A percentile compares a stretch with the other conserved stretches of the same genome.
These are phyloP conservation scores for Sugiyamaella japonica DNA, from an alignment of 1,139 yeast genomes.

Conservation along the genomic window DNA sequence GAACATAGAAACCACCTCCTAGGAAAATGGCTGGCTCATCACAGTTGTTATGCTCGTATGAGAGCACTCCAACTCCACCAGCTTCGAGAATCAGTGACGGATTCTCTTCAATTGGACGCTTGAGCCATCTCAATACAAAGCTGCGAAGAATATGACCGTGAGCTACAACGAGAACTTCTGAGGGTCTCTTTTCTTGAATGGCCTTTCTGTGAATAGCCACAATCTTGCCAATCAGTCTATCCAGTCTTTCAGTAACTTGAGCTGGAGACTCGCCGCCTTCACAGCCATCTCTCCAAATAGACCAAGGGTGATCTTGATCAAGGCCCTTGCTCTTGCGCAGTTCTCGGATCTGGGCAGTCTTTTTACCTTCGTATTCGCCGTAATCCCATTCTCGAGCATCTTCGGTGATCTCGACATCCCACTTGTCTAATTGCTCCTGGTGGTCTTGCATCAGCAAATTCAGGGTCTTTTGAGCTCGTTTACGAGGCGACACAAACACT, in stretches of 20 bases:
- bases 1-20: constrained; percentile 55
- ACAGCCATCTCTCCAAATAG: constrained; percentile 90
- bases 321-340: constrained; percentile 64
- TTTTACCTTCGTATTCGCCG: constrained; percentile 89
- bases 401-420: constrained; percentile 45
- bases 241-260: constrained; percentile 69
- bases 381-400: constrained; percentile 91
- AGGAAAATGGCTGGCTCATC: constrained; percentile 83
- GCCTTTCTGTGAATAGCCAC: constrained; percentile 63
- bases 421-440: constrained; percentile 42
- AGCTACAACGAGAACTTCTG: constrained; percentile 81
- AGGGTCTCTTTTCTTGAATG: constrained; percentile 51
- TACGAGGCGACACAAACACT: constrained; percentile 76
- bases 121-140: constrained; percentile 86
- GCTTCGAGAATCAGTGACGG: constrained; percentile 88
- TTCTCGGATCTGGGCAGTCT: constrained; percentile 63
- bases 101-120: constrained; percentile 55
- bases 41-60: constrained; percentile 81
- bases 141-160: constrained; percentile 93
- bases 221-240: constrained; percentile 63
- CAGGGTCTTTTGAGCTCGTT: constrained; percentile 73
- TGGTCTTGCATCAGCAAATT: constrained; percentile 53
- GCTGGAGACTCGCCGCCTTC: constrained; percentile 77
- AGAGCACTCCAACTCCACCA: constrained; percentile 90
- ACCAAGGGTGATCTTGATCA: constrained; percentile 55